phyloP scores from a whole-genome alignment of 2,329 filamentous ascomycete species.

The Xylariaceae sp. region DNA sequence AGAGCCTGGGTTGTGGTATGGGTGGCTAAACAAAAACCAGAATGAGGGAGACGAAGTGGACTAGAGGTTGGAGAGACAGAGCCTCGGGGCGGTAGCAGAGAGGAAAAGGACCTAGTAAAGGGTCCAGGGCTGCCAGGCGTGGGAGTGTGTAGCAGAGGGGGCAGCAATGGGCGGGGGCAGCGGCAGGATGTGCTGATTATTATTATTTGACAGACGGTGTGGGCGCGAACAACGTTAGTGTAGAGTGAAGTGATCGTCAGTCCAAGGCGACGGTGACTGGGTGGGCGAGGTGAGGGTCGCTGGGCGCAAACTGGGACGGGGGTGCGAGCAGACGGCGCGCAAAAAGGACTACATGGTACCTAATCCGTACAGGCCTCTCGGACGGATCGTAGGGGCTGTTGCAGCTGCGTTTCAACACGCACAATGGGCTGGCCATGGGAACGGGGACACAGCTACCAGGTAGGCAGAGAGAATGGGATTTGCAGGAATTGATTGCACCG shows the following conservation, averaged over 20 bases:
- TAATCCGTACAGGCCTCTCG: too few relatives aligned
- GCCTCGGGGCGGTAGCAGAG: conserved; percentile 15
- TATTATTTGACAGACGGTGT: conserved; percentile 19
- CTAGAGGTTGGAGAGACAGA: conserved; percentile 10
- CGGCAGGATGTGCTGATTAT: conserved; percentile 12
- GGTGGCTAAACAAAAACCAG: conserved; percentile 3
- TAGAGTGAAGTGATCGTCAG: conserved; percentile 30
- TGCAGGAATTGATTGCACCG: too few relatives aligned
- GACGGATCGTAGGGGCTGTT: too few relatives aligned
- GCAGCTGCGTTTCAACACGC: too few relatives aligned
- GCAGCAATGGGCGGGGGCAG: conserved; percentile 12
- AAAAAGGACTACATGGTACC: too few relatives aligned
- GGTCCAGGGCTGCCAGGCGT: conserved; percentile 13
- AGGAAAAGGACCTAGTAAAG: conserved; percentile 6
- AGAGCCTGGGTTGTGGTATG: conserved; percentile 2
- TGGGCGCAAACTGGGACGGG: conserved; percentile 8
- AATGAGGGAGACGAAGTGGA: conserved; percentile 17
- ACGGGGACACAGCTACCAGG: too few relatives aligned
- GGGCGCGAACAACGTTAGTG: background rate
- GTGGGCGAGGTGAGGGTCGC: conserved; percentile 6
- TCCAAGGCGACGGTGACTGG: conserved; percentile 22
- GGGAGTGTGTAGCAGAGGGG: conserved; percentile 17
- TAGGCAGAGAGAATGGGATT: too few relatives aligned
- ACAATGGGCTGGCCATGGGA: too few relatives aligned
- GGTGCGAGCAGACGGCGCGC: background rate